A percentile compares a stretch with the other conserved stretches of the same genome.
Evolutionary conservation across 2,329 filamentous ascomycete genomes (phyloP).

Genomic region (Aspergillus ibericus): DNA sequence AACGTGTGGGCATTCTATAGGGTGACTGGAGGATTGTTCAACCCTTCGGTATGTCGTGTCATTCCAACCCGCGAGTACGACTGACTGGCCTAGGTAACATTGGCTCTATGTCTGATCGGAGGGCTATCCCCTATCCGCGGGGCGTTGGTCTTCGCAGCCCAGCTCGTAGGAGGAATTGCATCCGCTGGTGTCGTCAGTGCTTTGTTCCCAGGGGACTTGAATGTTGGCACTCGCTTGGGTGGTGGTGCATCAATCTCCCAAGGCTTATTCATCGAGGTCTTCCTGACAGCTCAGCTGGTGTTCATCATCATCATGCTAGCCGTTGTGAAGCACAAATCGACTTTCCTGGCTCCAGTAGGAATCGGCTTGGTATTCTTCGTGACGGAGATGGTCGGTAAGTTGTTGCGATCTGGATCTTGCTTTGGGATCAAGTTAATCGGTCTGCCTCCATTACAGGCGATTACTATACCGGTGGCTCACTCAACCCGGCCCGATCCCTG

Average conservation of each 20-base stretch:
- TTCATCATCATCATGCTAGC: conserved; percentile 69
- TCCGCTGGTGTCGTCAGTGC: conserved; percentile 59
- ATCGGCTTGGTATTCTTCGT: conserved; percentile 73
- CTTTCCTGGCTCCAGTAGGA: conserved; percentile 68
- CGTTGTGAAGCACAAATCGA: conserved; percentile 71
- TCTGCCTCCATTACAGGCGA: conserved; percentile 33
- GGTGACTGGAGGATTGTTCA: conserved; percentile 54
- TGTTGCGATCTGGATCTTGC: too few species aligned
- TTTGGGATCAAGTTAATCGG: background rate
- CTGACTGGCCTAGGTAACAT: conserved; percentile 46
- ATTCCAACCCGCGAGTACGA: background rate
- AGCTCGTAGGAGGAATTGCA: conserved; percentile 60
- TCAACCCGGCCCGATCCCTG: conserved; percentile 52
- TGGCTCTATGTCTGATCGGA: conserved; percentile 61
- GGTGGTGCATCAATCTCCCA: conserved; percentile 54
- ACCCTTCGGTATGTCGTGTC: conserved; percentile 44
- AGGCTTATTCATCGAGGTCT: conserved; percentile 67
- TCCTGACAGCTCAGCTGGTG: conserved; percentile 64
- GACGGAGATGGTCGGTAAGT: conserved; percentile 50
- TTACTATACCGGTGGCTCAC: conserved; percentile 50
- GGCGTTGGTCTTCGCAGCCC: conserved; percentile 54
- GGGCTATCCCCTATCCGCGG: conserved; percentile 57
- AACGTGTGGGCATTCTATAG: conserved; percentile 59
- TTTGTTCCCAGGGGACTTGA: conserved; percentile 59
- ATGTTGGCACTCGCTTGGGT: conserved; percentile 58